Base-by-base conservation (phyloP, 192 early-diverging fungal species). In the Mortierella alpina region DNA sequence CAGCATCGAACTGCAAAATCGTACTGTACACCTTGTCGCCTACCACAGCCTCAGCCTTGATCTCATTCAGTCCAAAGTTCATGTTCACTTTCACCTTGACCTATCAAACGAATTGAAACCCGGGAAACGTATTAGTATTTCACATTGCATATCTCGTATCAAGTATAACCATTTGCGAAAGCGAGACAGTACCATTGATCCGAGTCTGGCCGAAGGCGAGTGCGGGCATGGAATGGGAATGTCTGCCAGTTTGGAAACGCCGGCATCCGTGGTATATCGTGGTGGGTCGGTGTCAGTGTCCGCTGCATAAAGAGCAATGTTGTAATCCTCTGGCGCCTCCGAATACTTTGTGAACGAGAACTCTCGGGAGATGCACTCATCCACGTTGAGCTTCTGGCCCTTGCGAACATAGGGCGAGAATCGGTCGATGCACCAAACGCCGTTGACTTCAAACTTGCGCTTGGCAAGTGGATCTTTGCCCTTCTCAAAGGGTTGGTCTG, bases 1-100 rank as follows among this genome's bases (percentile, higher is more conserved):
- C 72, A 57, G 72, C 72, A 67, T 74, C 72, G 64, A 74, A 74
- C 64, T 74, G 72, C 13, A 83, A 70, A 46, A 72, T 85, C 40
- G 85, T 85, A 17, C 72, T 74, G 39, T 85, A 87, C 49, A 72
- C 73, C 47, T 73, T 72, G 57, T 85, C 86, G 22, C 74, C 73
- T 51, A 87, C 83, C 22, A 74, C 73, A 2, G 82, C 82, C 62
- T 86, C 85, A 15, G 84, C 84, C 56, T 82, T 77, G 62, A 87
- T 83, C 57, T 87, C 86, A 39, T 84, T 87, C 72, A 85, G 60
- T 46, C 86, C 86, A 83, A 87, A 87, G 72, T 72, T 74, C 84
- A 87, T 85, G 63, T 84, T 82, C 60, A 87, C 78, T 47, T 85
- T 84, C 53, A 85, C 84, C 40, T 83, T 84, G 45, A 82, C 75